Evolutionary conservation across 2,329 filamentous ascomycete species (phyloP), one percentile per base, ranked within the genome.

Genomic region (Fusarium transvaalense): DNA sequence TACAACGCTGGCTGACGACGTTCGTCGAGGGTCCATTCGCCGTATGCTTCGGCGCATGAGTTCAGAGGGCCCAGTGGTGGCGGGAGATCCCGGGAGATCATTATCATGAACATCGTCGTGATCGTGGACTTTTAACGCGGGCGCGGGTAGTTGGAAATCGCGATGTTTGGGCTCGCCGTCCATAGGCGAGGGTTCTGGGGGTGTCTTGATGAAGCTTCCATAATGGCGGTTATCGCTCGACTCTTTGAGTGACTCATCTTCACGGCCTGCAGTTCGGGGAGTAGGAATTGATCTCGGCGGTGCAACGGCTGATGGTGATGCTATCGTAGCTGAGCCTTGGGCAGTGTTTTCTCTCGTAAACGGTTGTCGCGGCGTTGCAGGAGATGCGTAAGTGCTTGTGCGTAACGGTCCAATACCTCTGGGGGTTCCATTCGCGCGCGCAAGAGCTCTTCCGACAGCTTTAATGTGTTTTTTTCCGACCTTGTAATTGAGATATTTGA

Each of bases 401-500:
- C 76, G 74, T 50, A 74, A 78, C 15, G 76, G 76, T 19, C 75
- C 75, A 21, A 77, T 63, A 23, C 80, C 77, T 35, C 71, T 71
- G 12, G 89, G 86, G 1, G 87, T 86, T 61, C 82, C 78, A 63
- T 86, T 82, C 77, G 88, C 79, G 82, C 88, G 80, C 82, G 87
- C 85, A 65, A 96, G 86, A 61, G 93, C 93, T 65, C 91, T 88
- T 25, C 86, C 81, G 53, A 97, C 90, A 58, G 89, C 89, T 80
- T 97, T 98, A 79, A 98, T 86, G 77, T 94, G 91, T 82, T 97
- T 97, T 82, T 98, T 98, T 64, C 94, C 95, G 58, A 89, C 89
- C 85, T 97, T 97, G 85, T 98, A 98, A 80, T 97, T 89, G 73
- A 98, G 86, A 79, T 97, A 98, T 80, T 97, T 97, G 78, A 90